Conservation (phyloP, 352 stramenopile genomes). For the Salisapilia sapeloensis region DNA sequence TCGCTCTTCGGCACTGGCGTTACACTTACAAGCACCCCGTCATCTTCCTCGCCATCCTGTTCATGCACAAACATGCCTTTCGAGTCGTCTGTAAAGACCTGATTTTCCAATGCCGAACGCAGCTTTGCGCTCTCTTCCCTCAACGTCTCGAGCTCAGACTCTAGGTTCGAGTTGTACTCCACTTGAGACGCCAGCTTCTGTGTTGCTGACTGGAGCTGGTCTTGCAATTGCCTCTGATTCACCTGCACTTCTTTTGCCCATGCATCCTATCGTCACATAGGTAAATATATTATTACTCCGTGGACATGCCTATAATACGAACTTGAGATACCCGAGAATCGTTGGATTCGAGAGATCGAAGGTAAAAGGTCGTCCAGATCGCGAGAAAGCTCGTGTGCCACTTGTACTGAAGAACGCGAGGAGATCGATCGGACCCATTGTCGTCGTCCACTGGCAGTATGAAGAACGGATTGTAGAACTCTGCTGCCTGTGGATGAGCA, state of each 20-base stretch:
- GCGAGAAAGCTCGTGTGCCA: constrained; percentile 72
- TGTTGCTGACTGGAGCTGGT: constrained; percentile 40
- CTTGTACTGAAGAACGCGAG: constrained; percentile 62
- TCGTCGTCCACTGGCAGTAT: constrained; percentile 25
- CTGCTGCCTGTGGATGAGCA: constrained; percentile 11
- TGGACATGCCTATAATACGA: constrained; percentile 10
- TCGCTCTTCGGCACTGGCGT: constrained; percentile 16
- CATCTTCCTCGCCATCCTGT: constrained; percentile 43
- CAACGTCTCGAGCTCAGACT: constrained; percentile 42
- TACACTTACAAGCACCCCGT: constrained; percentile 58
- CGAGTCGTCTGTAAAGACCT: constrained; percentile 54
- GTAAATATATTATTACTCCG: constrained; percentile 1
- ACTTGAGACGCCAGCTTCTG: constrained; percentile 50
- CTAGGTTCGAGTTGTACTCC: constrained; percentile 57
- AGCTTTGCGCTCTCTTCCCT: constrained; percentile 44
- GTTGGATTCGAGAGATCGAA: constrained; percentile 69
- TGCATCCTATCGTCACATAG: constrained; percentile 27
- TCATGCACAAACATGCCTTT: constrained; percentile 58
- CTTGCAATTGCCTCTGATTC: constrained; percentile 57
- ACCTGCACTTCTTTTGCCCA: constrained; percentile 73
- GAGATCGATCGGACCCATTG: constrained; percentile 27
- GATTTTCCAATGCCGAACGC: constrained; percentile 33
- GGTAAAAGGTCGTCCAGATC: constrained; percentile 74
- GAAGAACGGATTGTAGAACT: constrained; percentile 72
- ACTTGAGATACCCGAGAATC: constrained; percentile 61